Percentiles rank a stretch among this genome's conserved stretches.
phyloP scores from a whole-genome alignment of 2,329 filamentous ascomycete species.

The Pseudocercospora eumusae region DNA sequence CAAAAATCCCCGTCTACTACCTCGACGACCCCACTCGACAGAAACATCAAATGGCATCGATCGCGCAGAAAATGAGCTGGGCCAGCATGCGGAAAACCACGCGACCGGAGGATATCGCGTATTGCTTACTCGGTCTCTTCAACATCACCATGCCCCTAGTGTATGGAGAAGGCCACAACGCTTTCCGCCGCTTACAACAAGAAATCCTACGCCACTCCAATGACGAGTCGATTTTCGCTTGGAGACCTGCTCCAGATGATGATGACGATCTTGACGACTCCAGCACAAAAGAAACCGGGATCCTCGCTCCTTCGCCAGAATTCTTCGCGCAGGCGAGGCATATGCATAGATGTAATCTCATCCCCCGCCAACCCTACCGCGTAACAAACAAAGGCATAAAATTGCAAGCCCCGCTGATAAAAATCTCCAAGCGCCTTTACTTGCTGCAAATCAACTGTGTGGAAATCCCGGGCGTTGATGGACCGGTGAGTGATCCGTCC shows the following conservation, averaged over 20 bases:
- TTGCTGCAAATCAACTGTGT: conserved; percentile 4
- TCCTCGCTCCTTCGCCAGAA: not conserved
- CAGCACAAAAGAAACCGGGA: not conserved
- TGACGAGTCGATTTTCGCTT: conserved; percentile 12
- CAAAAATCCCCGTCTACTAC: not conserved
- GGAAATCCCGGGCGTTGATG: not conserved
- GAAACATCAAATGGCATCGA: not conserved
- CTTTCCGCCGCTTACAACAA: conserved; percentile 15
- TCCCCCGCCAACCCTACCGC: conserved; percentile 1
- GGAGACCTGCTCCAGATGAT: not conserved
- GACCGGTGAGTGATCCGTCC: not conserved
- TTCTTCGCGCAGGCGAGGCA: not conserved
- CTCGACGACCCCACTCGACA: not conserved
- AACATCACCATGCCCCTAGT: conserved; percentile 43
- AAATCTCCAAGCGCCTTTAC: not conserved
- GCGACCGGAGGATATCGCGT: conserved; percentile 46
- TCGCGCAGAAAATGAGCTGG: conserved; percentile 21
- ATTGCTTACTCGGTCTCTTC: conserved; percentile 50
- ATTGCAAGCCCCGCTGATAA: conserved; percentile 4
- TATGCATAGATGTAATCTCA: conserved; percentile 2
- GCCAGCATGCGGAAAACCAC: conserved; percentile 15
- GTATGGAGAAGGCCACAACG: conserved; percentile 15
- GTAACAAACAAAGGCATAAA: conserved; percentile 8
- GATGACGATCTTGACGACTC: too few relatives aligned
- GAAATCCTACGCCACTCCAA: conserved; percentile 15